A percentile compares a stretch with the other conserved stretches of the same genome.
Conservation (phyloP, 2,329 filamentous ascomycete genomes). For the Mollisia scopiformis region DNA sequence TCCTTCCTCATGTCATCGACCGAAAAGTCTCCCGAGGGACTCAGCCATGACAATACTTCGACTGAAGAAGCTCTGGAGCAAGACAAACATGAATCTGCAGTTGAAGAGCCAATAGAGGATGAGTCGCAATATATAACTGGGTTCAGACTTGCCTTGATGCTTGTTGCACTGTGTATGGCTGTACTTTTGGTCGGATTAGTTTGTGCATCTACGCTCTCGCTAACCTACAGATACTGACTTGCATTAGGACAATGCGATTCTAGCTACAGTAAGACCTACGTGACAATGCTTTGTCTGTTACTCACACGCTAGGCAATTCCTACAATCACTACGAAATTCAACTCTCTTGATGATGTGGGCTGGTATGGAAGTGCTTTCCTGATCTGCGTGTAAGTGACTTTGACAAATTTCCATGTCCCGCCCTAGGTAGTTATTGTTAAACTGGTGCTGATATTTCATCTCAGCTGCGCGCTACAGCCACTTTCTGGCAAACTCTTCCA, state of each 20-base stretch:
- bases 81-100: constrained; percentile 45
- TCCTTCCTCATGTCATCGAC: not conserved
- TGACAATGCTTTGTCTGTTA: not conserved
- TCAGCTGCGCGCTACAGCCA: constrained; percentile 28
- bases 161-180: constrained; percentile 20
- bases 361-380: constrained; percentile 41
- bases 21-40: not conserved
- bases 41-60: constrained; percentile 8
- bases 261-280: constrained; percentile 16
- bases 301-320: constrained; percentile 38
- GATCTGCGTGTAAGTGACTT: constrained; percentile 27
- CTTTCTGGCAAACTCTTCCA: constrained; percentile 31
- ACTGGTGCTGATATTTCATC: not conserved
- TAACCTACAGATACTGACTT: not conserved
- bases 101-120: constrained; percentile 9
- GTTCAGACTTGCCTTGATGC: constrained; percentile 13
- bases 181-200: constrained; percentile 23
- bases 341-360: constrained; percentile 39
- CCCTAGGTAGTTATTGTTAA: not conserved
- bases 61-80: constrained; percentile 6
- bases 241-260: constrained; percentile 25
- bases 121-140: constrained; percentile 18
- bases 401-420: not conserved
- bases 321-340: constrained; percentile 41
- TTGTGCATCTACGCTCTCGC: not conserved